These are phyloP conservation scores for Entrophospora sp. DNA, from an alignment of 192 early-diverging fungal species.

Conservation along the genomic window DNA sequence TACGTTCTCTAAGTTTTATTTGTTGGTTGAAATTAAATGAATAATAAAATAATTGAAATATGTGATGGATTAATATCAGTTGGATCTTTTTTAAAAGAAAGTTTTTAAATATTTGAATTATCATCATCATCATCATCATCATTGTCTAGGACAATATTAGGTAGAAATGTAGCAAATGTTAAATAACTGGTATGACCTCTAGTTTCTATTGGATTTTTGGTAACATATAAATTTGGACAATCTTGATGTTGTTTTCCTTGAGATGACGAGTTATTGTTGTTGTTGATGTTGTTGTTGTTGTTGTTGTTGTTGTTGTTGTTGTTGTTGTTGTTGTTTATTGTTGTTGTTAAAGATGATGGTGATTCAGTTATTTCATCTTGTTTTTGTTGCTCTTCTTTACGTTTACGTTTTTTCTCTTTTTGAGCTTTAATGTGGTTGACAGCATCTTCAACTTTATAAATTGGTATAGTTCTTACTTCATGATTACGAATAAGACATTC, in stretches of 20 bases:
- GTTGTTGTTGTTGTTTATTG: neutral
- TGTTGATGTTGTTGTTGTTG: neutral
- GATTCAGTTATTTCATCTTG: constrained; percentile 18
- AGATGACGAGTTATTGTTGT: too few relatives aligned
- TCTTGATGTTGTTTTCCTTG: constrained; percentile 26
- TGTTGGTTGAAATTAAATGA: too few relatives aligned
- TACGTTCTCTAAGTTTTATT: too few relatives aligned
- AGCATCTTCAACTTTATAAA: constrained; percentile 58
- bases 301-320: constrained; percentile 7
- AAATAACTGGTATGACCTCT: constrained; percentile 93
- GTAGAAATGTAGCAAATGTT: constrained; percentile 82
- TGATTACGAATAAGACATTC: constrained; percentile 82
- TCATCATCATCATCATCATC: too few relatives aligned
- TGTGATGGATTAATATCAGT: too few relatives aligned
- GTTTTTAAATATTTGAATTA: too few relatives aligned
- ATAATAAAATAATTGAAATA: too few relatives aligned
- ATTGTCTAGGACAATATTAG: too few relatives aligned
- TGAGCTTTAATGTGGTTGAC: constrained; percentile 34
- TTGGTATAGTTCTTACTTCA: constrained; percentile 53
- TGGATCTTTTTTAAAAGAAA: too few relatives aligned
- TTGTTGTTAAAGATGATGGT: neutral
- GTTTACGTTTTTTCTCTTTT: constrained; percentile 37
- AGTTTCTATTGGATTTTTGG: constrained; percentile 48
- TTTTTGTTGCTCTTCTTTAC: constrained; percentile 20
- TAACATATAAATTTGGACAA: constrained; percentile 43